Conservation (phyloP, 495 filamentous ascomycete genomes). For the Penicillium maclennaniae region DNA sequence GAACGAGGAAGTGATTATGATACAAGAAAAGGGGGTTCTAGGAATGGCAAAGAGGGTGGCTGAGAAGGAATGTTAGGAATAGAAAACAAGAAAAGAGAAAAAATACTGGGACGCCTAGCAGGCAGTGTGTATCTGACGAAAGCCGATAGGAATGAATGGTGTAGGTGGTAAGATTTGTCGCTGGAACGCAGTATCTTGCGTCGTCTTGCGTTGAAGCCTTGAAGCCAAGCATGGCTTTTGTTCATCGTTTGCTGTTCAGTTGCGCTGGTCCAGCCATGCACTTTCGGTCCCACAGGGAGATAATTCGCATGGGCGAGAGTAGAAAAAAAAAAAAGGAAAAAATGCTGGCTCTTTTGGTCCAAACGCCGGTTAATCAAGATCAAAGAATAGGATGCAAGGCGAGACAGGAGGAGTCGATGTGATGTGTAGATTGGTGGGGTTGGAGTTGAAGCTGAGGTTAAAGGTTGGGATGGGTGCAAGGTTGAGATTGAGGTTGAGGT, state of each 20-base stretch:
- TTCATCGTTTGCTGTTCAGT: conserved; percentile 4
- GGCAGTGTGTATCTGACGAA: neutral
- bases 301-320: neutral
- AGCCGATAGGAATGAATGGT: neutral
- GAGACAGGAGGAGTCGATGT: conserved; percentile 1
- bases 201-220: conserved; percentile 3
- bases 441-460: conserved; percentile 1
- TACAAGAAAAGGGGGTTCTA: conserved; percentile 14
- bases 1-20: conserved; percentile 15
- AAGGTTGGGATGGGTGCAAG: no score
- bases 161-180: conserved; percentile 1
- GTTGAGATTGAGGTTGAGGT: neutral
- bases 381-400: neutral
- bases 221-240: neutral
- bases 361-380: conserved; percentile 9
- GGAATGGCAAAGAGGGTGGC: neutral
- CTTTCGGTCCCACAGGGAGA: conserved; percentile 3
- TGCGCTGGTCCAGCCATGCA: conserved; percentile 26
- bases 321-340: conserved; percentile 6
- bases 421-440: neutral
- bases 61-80: conserved; percentile 7
- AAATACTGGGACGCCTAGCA: neutral
- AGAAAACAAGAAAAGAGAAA: neutral
- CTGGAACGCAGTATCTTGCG: neutral
- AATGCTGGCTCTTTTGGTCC: conserved; percentile 17